Base-by-base conservation (phyloP, 192 early-diverging fungal species). In the Coemansia sp. region DNA sequence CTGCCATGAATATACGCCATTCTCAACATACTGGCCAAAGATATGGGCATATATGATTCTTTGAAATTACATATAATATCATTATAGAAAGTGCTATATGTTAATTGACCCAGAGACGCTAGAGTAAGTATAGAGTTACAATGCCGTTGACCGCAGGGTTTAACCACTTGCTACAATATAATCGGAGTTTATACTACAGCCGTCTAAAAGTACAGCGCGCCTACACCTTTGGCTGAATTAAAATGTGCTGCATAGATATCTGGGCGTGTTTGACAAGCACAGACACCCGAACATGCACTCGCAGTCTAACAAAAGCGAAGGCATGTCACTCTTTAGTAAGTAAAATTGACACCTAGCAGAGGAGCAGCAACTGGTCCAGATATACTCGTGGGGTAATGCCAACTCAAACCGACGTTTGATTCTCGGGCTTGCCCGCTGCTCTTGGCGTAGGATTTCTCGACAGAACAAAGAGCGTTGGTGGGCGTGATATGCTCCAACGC, bases 201-300 rank as follows among this genome's bases (percentile, higher is more conserved):
- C n/a, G n/a, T n/a, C n/a, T n/a, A n/a, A n/a, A n/a, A n/a, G n/a
- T n/a, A n/a, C n/a, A n/a, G n/a, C n/a, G n/a, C n/a, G n/a, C n/a
- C n/a, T n/a, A n/a, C n/a, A n/a, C 30, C 3, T 22, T 45, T 34
- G 33, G 7, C 21, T 27, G 14, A 36, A 25, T 14, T 32, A 18
- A 22, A 23, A 36, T 15, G 8, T n/a, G 17, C 5, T 13, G 11
- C 31, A 10, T 52, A 91, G 88, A n/a, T 91, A 91, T 9, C 63
- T 94, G 4, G 82, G 86, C 40, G 81, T 94, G 11, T 91, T 94
- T 55, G 78, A 85, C 33, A 65, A 82, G 19, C 85, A 88, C 46
- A 62, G 80, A 1, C 92, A 94, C 49, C 90, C 92, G n/a, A 91
- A 84, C 50, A 88, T 90, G 80, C 87, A 89, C 58, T 80, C 65